Evolutionary conservation across 768 basidiomycete species (phyloP).

Genomic region (Mycena latifolia): DNA sequence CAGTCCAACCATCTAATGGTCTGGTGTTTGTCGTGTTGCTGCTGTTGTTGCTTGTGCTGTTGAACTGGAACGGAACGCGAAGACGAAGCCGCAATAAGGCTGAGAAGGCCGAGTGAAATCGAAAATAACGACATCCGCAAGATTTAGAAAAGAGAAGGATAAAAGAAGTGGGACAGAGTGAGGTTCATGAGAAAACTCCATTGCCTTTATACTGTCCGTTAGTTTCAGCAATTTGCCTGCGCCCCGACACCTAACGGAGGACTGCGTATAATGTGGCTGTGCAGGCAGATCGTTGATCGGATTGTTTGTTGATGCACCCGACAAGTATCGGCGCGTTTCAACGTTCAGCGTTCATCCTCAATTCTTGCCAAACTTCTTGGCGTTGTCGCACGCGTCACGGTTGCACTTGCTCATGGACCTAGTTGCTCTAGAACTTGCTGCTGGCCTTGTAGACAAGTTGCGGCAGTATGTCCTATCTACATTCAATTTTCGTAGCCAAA

Average conservation of each 20-base stretch:
- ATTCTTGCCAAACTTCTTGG: no score
- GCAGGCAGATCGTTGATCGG: no score
- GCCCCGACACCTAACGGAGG: no score
- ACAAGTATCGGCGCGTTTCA: no score
- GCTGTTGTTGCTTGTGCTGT: no score
- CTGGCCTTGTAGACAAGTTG: conserved; percentile 24
- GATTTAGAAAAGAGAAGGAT: background rate
- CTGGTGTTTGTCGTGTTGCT: background rate
- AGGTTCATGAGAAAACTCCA: background rate
- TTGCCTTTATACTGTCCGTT: no score
- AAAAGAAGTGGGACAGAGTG: background rate
- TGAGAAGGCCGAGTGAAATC: background rate
- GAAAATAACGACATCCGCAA: background rate
- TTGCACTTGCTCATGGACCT: no score
- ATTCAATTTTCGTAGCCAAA: background rate
- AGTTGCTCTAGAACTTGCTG: conserved; percentile 25
- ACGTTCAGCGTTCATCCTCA: no score
- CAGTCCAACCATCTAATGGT: conserved; percentile 11
- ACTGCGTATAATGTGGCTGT: no score
- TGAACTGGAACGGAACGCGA: background rate
- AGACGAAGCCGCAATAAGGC: background rate
- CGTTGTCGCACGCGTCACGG: no score
- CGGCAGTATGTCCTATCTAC: conserved; percentile 17
- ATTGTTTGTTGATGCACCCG: no score
- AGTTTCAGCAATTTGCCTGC: no score